A percentile compares a stretch with the other conserved stretches of the same genome.
Evolutionary conservation across 495 filamentous ascomycete species (phyloP).

Genomic region (Lasiosphaeriaceae sp.): DNA sequence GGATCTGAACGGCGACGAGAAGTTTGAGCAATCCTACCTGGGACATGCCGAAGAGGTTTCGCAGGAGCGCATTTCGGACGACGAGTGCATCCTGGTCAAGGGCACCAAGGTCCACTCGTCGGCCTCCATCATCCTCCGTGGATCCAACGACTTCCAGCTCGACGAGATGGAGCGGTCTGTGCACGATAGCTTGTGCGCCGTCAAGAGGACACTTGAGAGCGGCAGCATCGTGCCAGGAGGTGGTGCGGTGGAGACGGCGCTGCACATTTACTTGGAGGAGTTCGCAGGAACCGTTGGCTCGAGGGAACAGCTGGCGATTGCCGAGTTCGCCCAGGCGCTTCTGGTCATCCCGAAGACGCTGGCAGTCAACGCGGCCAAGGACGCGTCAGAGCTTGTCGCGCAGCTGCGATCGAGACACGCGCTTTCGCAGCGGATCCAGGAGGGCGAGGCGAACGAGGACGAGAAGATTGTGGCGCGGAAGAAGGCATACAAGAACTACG

Average conservation of each 20-base stretch:
- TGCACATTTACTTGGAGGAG: slow-evolving; percentile 99
- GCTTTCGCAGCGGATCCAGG: slow-evolving; percentile 82
- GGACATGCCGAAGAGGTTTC: slow-evolving; percentile 91
- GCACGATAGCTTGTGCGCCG: slow-evolving; percentile 92
- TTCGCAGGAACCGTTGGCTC: slow-evolving; percentile 98
- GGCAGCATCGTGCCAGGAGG: slow-evolving; percentile 95
- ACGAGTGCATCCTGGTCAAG: slow-evolving; percentile 97
- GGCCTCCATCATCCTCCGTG: slow-evolving; percentile 94
- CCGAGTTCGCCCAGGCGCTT: slow-evolving; percentile 91
- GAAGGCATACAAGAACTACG: slow-evolving; percentile 98
- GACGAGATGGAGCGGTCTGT: slow-evolving; percentile 99
- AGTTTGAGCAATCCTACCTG: slow-evolving; percentile 83
- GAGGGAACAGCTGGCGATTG: slow-evolving; percentile 95
- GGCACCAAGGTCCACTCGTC: slow-evolving; percentile 91
- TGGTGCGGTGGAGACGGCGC: slow-evolving; percentile 95
- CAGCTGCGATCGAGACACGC: slow-evolving; percentile 94
- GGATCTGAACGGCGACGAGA: slow-evolving; percentile 96
- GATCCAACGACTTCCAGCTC: slow-evolving; percentile 91
- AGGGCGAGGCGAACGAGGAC: slow-evolving; percentile 76
- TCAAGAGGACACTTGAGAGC: slow-evolving; percentile 95
- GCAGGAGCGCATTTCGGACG: slow-evolving; percentile 96
- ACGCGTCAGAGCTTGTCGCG: slow-evolving; percentile 89
- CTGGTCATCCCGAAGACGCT: slow-evolving; percentile 95
- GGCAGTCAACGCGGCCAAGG: slow-evolving; percentile 95
- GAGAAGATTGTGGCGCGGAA: slow-evolving; percentile 84